These are phyloP conservation scores for Cyclocybe aegerita DNA, from an alignment of 768 basidiomycete species.

Conservation along the genomic window DNA sequence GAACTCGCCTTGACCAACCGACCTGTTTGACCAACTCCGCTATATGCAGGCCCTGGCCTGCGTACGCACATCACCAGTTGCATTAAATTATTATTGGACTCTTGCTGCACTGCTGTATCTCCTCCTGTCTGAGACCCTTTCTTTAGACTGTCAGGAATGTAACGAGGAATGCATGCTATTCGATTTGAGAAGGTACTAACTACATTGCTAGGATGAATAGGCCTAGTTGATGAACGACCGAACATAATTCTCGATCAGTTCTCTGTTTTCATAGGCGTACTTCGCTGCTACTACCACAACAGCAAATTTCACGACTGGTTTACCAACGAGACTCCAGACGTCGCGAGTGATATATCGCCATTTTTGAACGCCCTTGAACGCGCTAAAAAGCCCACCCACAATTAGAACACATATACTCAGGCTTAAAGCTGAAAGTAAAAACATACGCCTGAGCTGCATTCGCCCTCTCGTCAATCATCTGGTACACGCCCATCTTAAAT, in stretches of 20 bases:
- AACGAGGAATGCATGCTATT: too few species aligned
- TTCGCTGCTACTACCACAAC: slow-evolving; percentile 21
- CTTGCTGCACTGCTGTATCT: too few species aligned
- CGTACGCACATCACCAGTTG: too few species aligned
- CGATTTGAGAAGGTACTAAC: too few species aligned
- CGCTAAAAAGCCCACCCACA: slow-evolving; percentile 11
- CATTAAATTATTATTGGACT: too few species aligned
- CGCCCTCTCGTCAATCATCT: slow-evolving; percentile 44
- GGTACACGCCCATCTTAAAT: slow-evolving; percentile 51
- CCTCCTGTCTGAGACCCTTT: too few species aligned
- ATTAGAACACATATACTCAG: background rate
- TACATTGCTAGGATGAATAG: too few species aligned
- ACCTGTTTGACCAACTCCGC: too few species aligned
- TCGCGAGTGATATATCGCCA: slow-evolving; percentile 28
- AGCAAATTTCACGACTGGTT: slow-evolving; percentile 20
- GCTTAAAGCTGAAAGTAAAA: background rate
- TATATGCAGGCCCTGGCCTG: too few species aligned
- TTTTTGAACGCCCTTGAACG: slow-evolving; percentile 22
- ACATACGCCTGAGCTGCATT: slow-evolving; percentile 31
- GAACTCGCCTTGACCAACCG: background rate
- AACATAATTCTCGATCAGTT: slow-evolving; percentile 14
- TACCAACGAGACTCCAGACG: slow-evolving; percentile 27
- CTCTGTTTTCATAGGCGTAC: slow-evolving; percentile 28
- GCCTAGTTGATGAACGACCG: background rate
- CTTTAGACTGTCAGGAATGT: too few species aligned